Evolutionary conservation across 1,284 basidiomycete genomes (phyloP), one percentile per base, ranked within the genome.

Genomic region (Cryptococcus jaspeensis): DNA sequence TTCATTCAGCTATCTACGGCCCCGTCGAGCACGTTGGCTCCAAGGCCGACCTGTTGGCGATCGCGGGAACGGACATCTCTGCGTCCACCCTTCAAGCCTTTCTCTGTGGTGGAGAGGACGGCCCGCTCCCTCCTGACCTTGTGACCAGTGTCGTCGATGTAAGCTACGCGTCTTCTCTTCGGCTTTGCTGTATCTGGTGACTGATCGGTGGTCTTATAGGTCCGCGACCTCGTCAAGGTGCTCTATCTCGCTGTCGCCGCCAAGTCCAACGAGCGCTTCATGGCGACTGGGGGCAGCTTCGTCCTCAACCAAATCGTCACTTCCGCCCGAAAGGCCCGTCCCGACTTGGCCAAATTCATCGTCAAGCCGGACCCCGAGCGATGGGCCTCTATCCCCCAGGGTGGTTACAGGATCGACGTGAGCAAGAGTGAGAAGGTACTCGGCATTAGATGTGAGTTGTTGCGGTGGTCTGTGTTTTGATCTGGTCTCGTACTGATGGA

Each of bases 341-440:
- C 70, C 11, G 63, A 69, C 13, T 43, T 68, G 28, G 63, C 59
- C 44, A 59, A 62, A 12, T 50, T 52, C 38, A 59, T 70, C 36
- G 56, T 61, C 13, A 57, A 63, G 22, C 61, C 60, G 11, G 48
- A 58, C 32, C 55, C 60, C 8, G 55, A 62, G 13, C 50, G 58
- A 35, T 15, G 25, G 15, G 55, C 56, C 32, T 53, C 55, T 25
- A 45, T 52, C 12, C 28, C 35, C 11, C 52, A 64, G 37, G 63
- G 63, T 1, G 40, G 51, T 6, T 63, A 56, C 39, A 62, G 23
- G 13, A 35, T 68, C 20, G 63, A 67, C 50, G 53, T 56, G 12
- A 59, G 60, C 52, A 66, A 66, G 50, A 61, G 65, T 40, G 52
- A 63, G 51, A 59, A 57, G 38, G 66, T 68, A 53, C 58, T 71